These are phyloP conservation scores for Diaporthe sp. DNA, from an alignment of 2,329 filamentous ascomycete genomes.

Conservation along the genomic window DNA sequence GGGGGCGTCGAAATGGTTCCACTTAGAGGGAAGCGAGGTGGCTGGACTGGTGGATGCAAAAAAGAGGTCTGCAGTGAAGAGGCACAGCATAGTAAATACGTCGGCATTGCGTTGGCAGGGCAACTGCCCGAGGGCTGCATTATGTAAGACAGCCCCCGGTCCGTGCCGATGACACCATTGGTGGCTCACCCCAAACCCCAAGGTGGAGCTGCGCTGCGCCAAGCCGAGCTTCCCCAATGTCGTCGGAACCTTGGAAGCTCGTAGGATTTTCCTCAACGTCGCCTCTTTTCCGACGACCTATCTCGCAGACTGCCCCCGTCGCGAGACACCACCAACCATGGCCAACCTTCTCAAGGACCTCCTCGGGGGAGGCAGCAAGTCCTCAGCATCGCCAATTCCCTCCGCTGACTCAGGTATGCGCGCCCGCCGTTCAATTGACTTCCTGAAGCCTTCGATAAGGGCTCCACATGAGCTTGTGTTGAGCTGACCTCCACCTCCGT, in stretches of 20 bases:
- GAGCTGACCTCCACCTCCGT: conserved; percentile 44
- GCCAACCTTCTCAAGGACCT: conserved; percentile 75
- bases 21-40: background rate
- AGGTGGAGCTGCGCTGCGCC: conserved; percentile 9
- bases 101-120: conserved; percentile 3
- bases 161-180: conserved; percentile 5
- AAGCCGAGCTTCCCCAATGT: conserved; percentile 30
- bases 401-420: conserved; percentile 74
- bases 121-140: background rate
- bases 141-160: conserved; percentile 14
- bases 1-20: background rate
- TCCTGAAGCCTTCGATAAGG: conserved; percentile 3
- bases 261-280: conserved; percentile 36
- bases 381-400: conserved; percentile 62
- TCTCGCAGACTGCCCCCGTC: conserved; percentile 26
- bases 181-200: background rate
- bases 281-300: conserved; percentile 28
- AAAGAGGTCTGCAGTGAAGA: conserved; percentile 1
- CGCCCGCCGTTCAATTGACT: conserved; percentile 29
- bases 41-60: background rate
- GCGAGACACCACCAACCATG: conserved; percentile 52
- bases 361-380: conserved; percentile 74
- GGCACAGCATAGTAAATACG: background rate
- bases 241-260: conserved; percentile 19
- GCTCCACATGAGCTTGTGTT: conserved; percentile 6